Percentiles rank a stretch among this genome's conserved stretches.
phyloP scores from a whole-genome alignment of 2,329 filamentous ascomycete genomes.

The Hypoxylon rubiginosum region DNA sequence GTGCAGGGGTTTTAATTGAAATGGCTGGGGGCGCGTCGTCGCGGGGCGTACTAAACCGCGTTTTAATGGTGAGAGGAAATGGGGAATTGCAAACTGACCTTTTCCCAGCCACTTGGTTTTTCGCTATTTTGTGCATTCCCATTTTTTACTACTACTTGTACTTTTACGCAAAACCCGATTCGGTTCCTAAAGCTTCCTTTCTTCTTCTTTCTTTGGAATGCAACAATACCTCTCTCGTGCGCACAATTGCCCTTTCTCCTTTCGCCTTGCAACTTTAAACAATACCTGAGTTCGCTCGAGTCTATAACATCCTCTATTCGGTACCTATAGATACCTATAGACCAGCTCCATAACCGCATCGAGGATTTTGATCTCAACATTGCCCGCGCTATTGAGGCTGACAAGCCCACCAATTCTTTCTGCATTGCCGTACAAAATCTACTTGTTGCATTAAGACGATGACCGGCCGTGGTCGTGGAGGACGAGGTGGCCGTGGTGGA shows the following conservation, averaged over 20 bases:
- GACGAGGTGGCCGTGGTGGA: slow-evolving; percentile 30
- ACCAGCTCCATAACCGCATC: slow-evolving; percentile 5
- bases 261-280: slow-evolving; percentile 22
- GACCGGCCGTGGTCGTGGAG: slow-evolving; percentile 43
- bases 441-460: slow-evolving; percentile 16
- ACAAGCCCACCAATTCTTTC: background rate
- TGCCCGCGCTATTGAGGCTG: slow-evolving; percentile 1
- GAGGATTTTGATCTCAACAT: slow-evolving; percentile 8
- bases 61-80: slow-evolving; percentile 14
- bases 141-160: slow-evolving; percentile 37
- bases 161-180: slow-evolving; percentile 33
- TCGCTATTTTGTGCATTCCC: slow-evolving; percentile 21
- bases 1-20: slow-evolving; percentile 51
- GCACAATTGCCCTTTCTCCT: slow-evolving; percentile 20
- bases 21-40: slow-evolving; percentile 47
- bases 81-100: slow-evolving; percentile 19
- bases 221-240: slow-evolving; percentile 15
- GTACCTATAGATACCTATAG: background rate
- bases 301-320: background rate
- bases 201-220: slow-evolving; percentile 41
- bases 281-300: slow-evolving; percentile 8
- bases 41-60: slow-evolving; percentile 34
- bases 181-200: slow-evolving; percentile 30
- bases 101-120: slow-evolving; percentile 51
- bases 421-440: slow-evolving; percentile 7